phyloP scores from a whole-genome alignment of 805 yeast genomes.

The Candida ipomoeae region DNA sequence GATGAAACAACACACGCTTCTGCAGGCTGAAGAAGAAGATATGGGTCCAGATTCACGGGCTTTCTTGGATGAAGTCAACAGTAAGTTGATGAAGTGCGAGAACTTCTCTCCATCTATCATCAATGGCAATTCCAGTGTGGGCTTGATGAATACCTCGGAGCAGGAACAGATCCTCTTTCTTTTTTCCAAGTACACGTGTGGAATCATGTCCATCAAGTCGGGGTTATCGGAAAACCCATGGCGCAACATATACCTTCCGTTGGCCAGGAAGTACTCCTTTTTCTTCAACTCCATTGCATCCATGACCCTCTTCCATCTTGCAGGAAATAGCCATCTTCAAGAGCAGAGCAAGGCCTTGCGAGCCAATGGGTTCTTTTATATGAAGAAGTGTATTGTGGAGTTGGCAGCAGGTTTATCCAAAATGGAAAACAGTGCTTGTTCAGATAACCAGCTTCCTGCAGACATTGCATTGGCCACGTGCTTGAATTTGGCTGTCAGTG shows the following conservation, averaged over 20 bases:
- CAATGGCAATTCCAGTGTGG: conserved; percentile 4
- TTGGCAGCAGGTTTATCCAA: conserved; percentile 51
- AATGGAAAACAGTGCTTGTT: conserved; percentile 19
- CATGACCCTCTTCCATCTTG: conserved; percentile 59
- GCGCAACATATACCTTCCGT: conserved; percentile 54
- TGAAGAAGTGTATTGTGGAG: conserved; percentile 57
- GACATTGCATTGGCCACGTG: conserved; percentile 67
- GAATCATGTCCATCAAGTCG: conserved; percentile 57
- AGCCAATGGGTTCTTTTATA: conserved; percentile 49
- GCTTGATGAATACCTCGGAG: conserved; percentile 26
- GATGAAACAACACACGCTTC: not conserved
- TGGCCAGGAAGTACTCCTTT: conserved; percentile 52
- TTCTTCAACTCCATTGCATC: conserved; percentile 61
- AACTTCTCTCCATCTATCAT: conserved; percentile 11
- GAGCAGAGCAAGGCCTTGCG: conserved; percentile 42
- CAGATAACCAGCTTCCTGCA: conserved; percentile 40
- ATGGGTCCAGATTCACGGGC: not conserved
- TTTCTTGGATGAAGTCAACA: conserved; percentile 1
- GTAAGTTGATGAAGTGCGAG: conserved; percentile 9
- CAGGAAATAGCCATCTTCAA: conserved; percentile 35
- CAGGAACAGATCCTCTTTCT: conserved; percentile 34
- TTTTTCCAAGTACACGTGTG: conserved; percentile 35
- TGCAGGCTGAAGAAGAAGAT: not conserved
- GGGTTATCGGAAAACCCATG: conserved; percentile 68
- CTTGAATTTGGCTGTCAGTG: conserved; percentile 58